Evolutionary conservation across 2,329 filamentous ascomycete genomes (phyloP).

Genomic region (Sporothrix protearum): DNA sequence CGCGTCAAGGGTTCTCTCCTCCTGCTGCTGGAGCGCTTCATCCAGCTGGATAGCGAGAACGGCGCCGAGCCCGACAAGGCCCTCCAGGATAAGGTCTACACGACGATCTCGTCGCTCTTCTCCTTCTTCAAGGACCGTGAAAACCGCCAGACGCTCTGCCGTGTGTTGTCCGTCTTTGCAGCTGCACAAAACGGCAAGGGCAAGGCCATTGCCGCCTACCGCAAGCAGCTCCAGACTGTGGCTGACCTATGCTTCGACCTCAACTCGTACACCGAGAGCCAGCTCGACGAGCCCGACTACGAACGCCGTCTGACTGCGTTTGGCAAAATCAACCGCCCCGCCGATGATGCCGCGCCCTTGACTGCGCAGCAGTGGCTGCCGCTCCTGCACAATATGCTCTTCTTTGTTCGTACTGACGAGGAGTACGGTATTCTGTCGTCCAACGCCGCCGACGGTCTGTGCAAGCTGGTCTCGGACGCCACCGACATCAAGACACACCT

Average conservation of each 20-base stretch:
- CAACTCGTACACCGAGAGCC: constrained; percentile 70
- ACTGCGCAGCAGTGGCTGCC: constrained; percentile 78
- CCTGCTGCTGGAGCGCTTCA: constrained; percentile 74
- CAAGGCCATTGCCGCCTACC: constrained; percentile 35
- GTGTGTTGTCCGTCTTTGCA: constrained; percentile 69
- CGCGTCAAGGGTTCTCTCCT: constrained; percentile 79
- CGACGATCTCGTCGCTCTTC: constrained; percentile 75
- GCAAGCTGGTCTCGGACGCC: constrained; percentile 68
- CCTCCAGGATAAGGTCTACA: constrained; percentile 64
- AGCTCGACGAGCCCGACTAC: constrained; percentile 84
- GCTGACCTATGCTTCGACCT: constrained; percentile 71
- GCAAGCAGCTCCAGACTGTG: constrained; percentile 50
- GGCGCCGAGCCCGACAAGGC: constrained; percentile 33
- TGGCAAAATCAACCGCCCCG: constrained; percentile 61
- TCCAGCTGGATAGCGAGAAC: constrained; percentile 59
- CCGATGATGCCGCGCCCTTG: constrained; percentile 50
- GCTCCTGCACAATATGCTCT: constrained; percentile 83
- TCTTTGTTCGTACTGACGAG: constrained; percentile 78
- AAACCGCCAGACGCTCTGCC: constrained; percentile 70
- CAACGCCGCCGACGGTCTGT: constrained; percentile 78
- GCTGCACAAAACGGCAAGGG: constrained; percentile 46
- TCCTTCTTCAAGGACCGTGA: constrained; percentile 82
- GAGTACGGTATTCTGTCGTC: constrained; percentile 78
- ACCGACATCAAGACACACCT: constrained; percentile 40
- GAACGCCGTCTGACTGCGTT: constrained; percentile 77